phyloP scores from a whole-genome alignment of 1,139 yeast species.

The Starmera stellimalicola region DNA sequence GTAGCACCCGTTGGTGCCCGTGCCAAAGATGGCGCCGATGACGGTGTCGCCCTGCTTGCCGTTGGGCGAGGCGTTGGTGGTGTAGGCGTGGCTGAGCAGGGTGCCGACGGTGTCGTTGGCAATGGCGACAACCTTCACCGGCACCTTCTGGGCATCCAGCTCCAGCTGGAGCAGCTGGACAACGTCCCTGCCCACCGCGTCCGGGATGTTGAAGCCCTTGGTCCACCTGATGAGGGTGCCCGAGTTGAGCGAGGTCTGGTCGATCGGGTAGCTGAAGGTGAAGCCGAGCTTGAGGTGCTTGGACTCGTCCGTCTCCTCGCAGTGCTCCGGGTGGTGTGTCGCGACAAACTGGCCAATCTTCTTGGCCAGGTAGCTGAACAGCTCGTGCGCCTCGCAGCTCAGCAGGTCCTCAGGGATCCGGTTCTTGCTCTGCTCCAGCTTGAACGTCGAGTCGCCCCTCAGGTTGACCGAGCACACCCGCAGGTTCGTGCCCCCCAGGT shows the following conservation, averaged over 20 bases:
- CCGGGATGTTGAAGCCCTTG: slow-evolving; percentile 81
- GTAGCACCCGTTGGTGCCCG: slow-evolving; percentile 96
- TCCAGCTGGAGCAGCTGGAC: slow-evolving; percentile 63
- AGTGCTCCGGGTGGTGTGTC: slow-evolving; percentile 48
- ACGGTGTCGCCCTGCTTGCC: slow-evolving; percentile 60
- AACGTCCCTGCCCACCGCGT: slow-evolving; percentile 76
- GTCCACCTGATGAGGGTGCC: slow-evolving; percentile 92
- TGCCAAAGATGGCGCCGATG: slow-evolving; percentile 87
- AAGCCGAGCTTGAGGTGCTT: slow-evolving; percentile 64
- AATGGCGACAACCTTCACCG: slow-evolving; percentile 75
- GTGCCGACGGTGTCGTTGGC: slow-evolving; percentile 97
- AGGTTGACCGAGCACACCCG: slow-evolving; percentile 79
- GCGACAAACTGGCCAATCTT: slow-evolving; percentile 54
- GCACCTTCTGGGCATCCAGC: slow-evolving; percentile 45
- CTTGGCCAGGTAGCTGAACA: slow-evolving; percentile 67
- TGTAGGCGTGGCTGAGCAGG: slow-evolving; percentile 75
- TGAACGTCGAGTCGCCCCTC: slow-evolving; percentile 73
- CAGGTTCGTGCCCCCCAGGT: slow-evolving; percentile 83
- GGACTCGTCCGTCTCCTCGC: slow-evolving; percentile 15
- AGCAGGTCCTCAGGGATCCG: slow-evolving; percentile 68
- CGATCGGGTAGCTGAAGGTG: slow-evolving; percentile 87
- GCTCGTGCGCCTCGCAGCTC: slow-evolving; percentile 47
- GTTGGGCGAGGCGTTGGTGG: slow-evolving; percentile 37
- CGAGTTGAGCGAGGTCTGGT: slow-evolving; percentile 66
- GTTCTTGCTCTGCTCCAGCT: slow-evolving; percentile 60